These are phyloP conservation scores for Aspergillus ostianus DNA, from an alignment of 495 filamentous ascomycete genomes.

Conservation along the genomic window DNA sequence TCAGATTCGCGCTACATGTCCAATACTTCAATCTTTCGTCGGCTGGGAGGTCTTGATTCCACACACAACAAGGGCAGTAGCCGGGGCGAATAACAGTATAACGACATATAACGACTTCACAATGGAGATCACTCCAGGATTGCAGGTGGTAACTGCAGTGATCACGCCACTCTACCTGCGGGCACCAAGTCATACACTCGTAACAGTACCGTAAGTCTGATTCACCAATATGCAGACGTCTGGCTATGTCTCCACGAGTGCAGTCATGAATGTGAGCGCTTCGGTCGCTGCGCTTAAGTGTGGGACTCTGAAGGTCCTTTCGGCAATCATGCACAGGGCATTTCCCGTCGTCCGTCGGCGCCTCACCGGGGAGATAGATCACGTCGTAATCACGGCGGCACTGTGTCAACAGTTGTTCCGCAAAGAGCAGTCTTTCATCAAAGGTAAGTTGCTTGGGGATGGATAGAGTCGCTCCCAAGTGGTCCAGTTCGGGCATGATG, in stretches of 20 bases:
- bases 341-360: neutral
- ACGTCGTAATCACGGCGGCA: neutral
- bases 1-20: neutral
- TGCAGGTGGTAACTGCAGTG: neutral
- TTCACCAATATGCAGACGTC: neutral
- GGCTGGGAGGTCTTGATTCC: no score
- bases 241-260: neutral
- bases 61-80: slow-evolving; percentile 1
- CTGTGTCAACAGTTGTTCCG: neutral
- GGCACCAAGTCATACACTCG: slow-evolving; percentile 3
- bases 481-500: neutral
- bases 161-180: neutral
- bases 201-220: neutral
- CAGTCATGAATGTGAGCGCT: neutral
- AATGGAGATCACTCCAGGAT: neutral
- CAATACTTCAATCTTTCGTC: neutral
- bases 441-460: neutral
- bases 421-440: neutral
- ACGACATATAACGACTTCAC: neutral
- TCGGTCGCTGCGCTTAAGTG: neutral
- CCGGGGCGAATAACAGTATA: slow-evolving; percentile 1
- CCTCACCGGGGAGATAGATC: neutral
- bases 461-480: neutral
- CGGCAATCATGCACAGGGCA: neutral
- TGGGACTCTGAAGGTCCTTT: neutral